Percentiles rank a stretch among this genome's conserved stretches.
Conservation (phyloP, 208 protist genomes). For the Tritrichomonas foetus region DNA sequence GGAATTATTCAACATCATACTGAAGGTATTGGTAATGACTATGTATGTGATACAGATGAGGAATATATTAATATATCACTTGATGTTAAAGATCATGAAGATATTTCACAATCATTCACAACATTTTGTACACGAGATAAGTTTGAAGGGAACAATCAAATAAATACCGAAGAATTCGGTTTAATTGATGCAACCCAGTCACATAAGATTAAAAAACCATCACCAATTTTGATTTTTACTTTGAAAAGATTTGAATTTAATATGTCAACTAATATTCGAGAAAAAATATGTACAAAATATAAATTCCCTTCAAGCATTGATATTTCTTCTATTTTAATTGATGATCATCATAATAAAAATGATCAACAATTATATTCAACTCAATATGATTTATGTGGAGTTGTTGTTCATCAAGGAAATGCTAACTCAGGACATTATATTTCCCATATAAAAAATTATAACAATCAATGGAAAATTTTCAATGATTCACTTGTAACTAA, state of each 20-base stretch:
- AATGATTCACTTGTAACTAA: neutral
- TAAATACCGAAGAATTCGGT: neutral
- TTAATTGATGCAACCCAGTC: neutral
- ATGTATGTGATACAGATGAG: neutral
- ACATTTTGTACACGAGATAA: neutral
- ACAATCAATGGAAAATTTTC: neutral
- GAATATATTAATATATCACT: neutral
- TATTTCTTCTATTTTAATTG: neutral
- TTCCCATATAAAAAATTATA: neutral
- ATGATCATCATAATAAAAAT: neutral
- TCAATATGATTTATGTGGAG: neutral
- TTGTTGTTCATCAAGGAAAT: neutral
- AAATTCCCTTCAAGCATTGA: neutral
- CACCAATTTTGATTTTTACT: neutral
- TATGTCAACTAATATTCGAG: neutral
- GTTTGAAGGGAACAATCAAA: neutral
- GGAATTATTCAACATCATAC: neutral
- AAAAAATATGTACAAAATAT: constrained; percentile 16
- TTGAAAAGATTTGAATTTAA: constrained; percentile 1
- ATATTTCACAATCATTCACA: neutral
- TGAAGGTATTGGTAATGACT: neutral
- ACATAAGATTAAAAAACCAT: neutral
- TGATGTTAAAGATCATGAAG: neutral
- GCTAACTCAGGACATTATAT: neutral
- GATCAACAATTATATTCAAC: neutral